Base-by-base conservation (phyloP, 441 rosid species). In the Arabidopsis lyrata region DNA sequence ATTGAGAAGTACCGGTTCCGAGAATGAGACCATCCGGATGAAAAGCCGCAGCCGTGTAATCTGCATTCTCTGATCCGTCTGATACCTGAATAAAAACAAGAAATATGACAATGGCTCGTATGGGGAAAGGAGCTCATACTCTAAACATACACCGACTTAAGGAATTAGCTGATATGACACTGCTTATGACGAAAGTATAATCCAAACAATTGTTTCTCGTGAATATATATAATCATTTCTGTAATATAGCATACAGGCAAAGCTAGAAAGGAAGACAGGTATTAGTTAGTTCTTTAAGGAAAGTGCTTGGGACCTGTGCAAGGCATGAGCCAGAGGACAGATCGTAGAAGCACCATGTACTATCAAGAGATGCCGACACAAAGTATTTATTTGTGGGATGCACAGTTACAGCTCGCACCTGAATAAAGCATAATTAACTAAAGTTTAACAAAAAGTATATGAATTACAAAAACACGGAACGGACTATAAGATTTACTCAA, bases 1-100 rank as follows among this genome's bases (percentile, higher is more conserved):
- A 85, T 55, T 90, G 91, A 32, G 92, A 77, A n/a, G 97, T 96
- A 83, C 99, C 99, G 13, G 98, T 91, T 76, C 98, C 99, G 72
- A 96, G 99, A 83, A 93, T 93, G 68, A 96, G 99, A 80, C 99
- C 98, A 74, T 96, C 99, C 1, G 97, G 99, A 89, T 96, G 99
- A 78, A 96, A 96, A 58, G 98, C 94, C 15, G 98, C 97, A 77
- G 99, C 88, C 5, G 98, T 93, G 79, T 90, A 96, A 53, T 83
- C 85, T 57, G 85, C 91, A 11, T 89, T 75, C 42, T 81, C 83
- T 4, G 87, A 80, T 68, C 75, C 75, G 65, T 89, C 97, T 5
- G 86, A 74, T 68, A 93, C 98, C 99, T 93, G 86, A 65, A 64
- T 45, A 49, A 65, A n/a, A 22, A 59, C 44, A 38, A 57, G 12